Conservation (phyloP, 208 protist species). For the Trypanosoma theileri region DNA sequence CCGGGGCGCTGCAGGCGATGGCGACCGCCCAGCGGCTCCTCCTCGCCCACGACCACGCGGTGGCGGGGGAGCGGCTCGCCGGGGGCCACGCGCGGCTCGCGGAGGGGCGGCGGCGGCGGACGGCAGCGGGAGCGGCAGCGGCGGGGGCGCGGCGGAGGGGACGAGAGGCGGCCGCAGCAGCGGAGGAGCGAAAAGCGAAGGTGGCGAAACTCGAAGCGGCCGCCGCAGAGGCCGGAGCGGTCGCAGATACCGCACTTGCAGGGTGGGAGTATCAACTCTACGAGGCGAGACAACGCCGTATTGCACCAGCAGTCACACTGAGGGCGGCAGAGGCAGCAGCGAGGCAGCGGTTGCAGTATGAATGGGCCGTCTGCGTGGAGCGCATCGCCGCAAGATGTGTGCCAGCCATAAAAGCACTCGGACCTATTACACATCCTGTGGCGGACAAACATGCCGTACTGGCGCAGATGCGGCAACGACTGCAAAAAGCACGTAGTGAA, state of each 20-base stretch:
- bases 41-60: slow-evolving; percentile 75
- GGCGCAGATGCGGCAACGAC: slow-evolving; percentile 36
- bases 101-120: slow-evolving; percentile 56
- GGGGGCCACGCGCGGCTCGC: slow-evolving; percentile 32
- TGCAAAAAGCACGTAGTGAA: slow-evolving; percentile 45
- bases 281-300: slow-evolving; percentile 48
- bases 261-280: slow-evolving; percentile 80
- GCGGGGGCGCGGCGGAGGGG: slow-evolving; percentile 48
- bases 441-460: slow-evolving; percentile 20
- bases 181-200: slow-evolving; percentile 44
- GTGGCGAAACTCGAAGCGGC: slow-evolving; percentile 39
- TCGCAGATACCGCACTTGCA: slow-evolving; percentile 60
- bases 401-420: slow-evolving; percentile 32
- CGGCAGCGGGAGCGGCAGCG: slow-evolving; percentile 43
- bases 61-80: slow-evolving; percentile 66
- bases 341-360: slow-evolving; percentile 58
- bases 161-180: slow-evolving; percentile 40
- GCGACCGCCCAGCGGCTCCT: slow-evolving; percentile 75
- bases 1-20: slow-evolving; percentile 66
- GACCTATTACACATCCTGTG: slow-evolving; percentile 19
- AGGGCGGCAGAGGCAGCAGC: slow-evolving; percentile 38
- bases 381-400: slow-evolving; percentile 61
- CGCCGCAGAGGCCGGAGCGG: slow-evolving; percentile 16
- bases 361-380: slow-evolving; percentile 68
- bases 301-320: slow-evolving; percentile 49